A percentile compares a stretch with the other conserved stretches of the same genome.
Evolutionary conservation across 495 filamentous ascomycete species (phyloP).

Genomic region (Ascobolus immersus): DNA sequence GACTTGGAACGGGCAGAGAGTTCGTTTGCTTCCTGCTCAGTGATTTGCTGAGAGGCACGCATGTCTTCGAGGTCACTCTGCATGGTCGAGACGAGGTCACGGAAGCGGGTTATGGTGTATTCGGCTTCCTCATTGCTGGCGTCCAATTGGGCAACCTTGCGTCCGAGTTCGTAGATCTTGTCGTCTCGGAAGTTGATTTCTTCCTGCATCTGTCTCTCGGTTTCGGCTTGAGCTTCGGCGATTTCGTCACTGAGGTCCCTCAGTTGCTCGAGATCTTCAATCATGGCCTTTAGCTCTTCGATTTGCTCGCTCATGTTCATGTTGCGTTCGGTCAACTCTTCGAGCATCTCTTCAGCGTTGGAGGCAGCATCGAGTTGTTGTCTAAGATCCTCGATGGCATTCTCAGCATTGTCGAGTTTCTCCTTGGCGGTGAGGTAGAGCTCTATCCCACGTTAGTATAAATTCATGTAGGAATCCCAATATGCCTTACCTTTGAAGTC

Average conservation of each 20-base stretch:
- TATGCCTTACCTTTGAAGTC: no score
- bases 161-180: conserved; percentile 49
- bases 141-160: conserved; percentile 39
- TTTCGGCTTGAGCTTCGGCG: conserved; percentile 75
- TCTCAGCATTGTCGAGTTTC: conserved; percentile 43
- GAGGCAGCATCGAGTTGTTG: conserved; percentile 76
- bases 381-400: conserved; percentile 59
- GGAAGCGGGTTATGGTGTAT: conserved; percentile 65
- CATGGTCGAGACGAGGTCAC: conserved; percentile 61
- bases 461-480: no score
- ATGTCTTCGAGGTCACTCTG: conserved; percentile 80
- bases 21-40: conserved; percentile 74
- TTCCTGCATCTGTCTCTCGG: conserved; percentile 79
- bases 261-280: conserved; percentile 63
- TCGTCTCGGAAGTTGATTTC: conserved; percentile 64
- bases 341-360: conserved; percentile 76
- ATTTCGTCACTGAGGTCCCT: conserved; percentile 87
- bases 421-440: conserved; percentile 44
- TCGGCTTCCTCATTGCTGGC: conserved; percentile 62
- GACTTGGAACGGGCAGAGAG: conserved; percentile 59
- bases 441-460: no score
- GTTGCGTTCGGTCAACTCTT: conserved; percentile 68
- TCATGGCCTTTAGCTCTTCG: conserved; percentile 48
- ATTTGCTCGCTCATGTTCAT: conserved; percentile 56
- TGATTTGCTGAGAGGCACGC: conserved; percentile 67